Evolutionary conservation across 768 basidiomycete genomes (phyloP), one percentile per base, ranked within the genome.

Genomic region (Phanerochaete sordida): DNA sequence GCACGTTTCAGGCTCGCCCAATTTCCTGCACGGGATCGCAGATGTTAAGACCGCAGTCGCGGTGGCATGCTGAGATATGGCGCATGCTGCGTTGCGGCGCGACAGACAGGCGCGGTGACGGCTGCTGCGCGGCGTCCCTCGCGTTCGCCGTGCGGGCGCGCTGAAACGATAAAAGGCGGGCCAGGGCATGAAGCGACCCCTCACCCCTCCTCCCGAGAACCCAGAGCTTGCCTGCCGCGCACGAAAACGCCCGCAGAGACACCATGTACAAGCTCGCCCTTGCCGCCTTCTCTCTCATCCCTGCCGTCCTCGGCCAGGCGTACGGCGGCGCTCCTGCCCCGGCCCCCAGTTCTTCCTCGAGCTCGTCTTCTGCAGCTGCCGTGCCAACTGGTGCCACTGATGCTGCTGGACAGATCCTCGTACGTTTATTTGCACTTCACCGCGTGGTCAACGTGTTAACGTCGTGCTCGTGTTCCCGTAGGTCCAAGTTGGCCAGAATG

Each of bases 401-500:
- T 39, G 52, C 33, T 19, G 15, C 44, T 26, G 44, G 39, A 1
- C 56, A 57, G 43, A 35, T 57, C n/a, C 44, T 57, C 16, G 56
- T 57, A 57, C 3, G 44, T 5, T 33, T 28, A 28, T 35, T 2
- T 30, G 9, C 15, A 2, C 12, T n/a, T 4, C n/a, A n/a, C n/a
- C n/a, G n/a, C n/a, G n/a, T n/a, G n/a, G n/a, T n/a, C n/a, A n/a
- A n/a, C n/a, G n/a, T n/a, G n/a, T n/a, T n/a, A n/a, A n/a, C n/a
- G n/a, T 48, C 2, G 43, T 15, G 23, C 33, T 24, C 11, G 12
- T 35, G 28, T 21, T n/a, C n/a, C n/a, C n/a, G 11, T 52, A 80
- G 78, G 64, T 83, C 61, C 66, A 81, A 51, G 82, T 83, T n/a
- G 57, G 26, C 28, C 72, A 71, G 11, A 62, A 70, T 56, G 60